Base-by-base conservation (phyloP, 805 yeast genomes). In the Metschnikowia kofuensis region DNA sequence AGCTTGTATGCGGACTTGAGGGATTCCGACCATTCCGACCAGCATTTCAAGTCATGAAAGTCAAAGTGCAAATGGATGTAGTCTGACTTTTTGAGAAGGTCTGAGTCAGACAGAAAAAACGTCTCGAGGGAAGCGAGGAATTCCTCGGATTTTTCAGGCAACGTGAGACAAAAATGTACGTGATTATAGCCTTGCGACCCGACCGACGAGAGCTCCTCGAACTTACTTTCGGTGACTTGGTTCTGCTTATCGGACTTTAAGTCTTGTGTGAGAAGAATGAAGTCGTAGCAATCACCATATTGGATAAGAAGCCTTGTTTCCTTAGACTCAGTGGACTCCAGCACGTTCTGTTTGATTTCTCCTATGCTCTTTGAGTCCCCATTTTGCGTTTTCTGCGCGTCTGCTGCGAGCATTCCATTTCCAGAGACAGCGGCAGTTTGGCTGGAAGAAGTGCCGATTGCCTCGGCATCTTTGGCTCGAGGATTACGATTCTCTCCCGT, bases 1-100 rank as follows among this genome's bases (percentile, higher is more conserved):
- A 39, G 41, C 2, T 45, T 42, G 51, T 72, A 72, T 35, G 54
- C 56, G 6, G 52, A 50, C 31, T 59, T 61, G 46, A 68, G 69
- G 2, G 45, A 30, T 2, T 54, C 57, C 7, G 56, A 51, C 52
- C 65, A 68, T 21, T 65, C 69, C 2, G 53, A 44, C 74, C 74
- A 71, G 44, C 63, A 64, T 42, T 59, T 60, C 9, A 52, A 56
- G 7, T 62, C 60, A 35, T 61, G 65, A 50, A 72, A 72, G 38
- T 65, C 68, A 16, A 72, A 57, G 48, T 70, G 76, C 21, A 54
- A 36, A n/a, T 34, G 11, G 10, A 45, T 35, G 13, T 34, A n/a
- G 8, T 39, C 30, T 10, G 47, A 29, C 13, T 31, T 39, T 16
- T 30, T n/a, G 38, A 38, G 14, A n/a, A 40, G 26, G 4, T 26